Base-by-base conservation (phyloP, 371 early-diverging fungal species). In the Lichtheimia ornata region DNA sequence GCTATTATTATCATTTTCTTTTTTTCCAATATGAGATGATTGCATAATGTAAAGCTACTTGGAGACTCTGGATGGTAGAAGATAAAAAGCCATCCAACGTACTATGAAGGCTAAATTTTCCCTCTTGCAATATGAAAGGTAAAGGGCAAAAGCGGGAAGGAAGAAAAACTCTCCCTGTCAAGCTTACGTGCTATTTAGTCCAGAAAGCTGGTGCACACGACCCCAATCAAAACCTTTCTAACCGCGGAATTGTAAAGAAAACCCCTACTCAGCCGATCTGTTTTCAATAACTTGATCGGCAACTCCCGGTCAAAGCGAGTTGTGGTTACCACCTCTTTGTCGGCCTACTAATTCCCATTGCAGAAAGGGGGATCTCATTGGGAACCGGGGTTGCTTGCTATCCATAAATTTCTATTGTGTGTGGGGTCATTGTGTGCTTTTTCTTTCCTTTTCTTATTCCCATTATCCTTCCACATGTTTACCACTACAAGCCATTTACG, bases 101-200 rank as follows among this genome's bases (percentile, higher is more conserved):
- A 77, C 77, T 77, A 77, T 77, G 77, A 77, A 70, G 72, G 67
- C 74, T 64, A 51, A 56, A 28, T 56, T 67, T 50, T 67, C 65
- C 50, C 55, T 71, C 62, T 71, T 6, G 66, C 72, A 70, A 58
- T 41, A 60, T 44, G 47, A 66, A 54, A 30, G 57, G 59, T 54
- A 62, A 60, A 59, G 65, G 71, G 72, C 71, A 63, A 73, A 71
- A 59, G 50, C 65, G 61, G 53, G 65, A 55, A 22, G n/a, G 57
- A 61, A 77, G 70, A 74, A 77, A 70, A 74, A 77, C 77, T 74
- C 69, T 64, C 69, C 56, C 27, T 22, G 47, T 54, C 61, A 56
- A 47, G 55, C 18, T 42, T 42, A 56, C 57, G 42, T 56, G 57
- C 27, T 56, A 35, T 25, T 35, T 35, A 35, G 35, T 28, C 35